phyloP scores from a whole-genome alignment of 2,329 filamentous ascomycete species.

The Pezicula carpinea region DNA sequence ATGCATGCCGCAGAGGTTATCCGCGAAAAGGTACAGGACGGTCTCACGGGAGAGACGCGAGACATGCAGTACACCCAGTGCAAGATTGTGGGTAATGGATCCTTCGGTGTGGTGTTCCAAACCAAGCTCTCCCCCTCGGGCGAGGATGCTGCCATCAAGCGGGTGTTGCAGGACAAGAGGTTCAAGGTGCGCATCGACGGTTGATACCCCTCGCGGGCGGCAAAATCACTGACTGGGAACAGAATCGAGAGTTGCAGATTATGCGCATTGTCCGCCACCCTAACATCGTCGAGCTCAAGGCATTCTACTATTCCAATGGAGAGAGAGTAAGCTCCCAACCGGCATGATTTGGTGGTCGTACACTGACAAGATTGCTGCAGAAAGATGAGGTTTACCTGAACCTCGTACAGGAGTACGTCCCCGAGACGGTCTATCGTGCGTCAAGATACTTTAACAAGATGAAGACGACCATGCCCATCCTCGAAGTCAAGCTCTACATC shows the following conservation, averaged over 20 bases:
- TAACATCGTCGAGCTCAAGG: constrained; percentile 98
- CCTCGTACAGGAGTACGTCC: constrained; percentile 94
- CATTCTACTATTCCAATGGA: constrained; percentile 99
- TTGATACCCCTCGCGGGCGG: neutral
- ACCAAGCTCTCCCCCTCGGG: constrained; percentile 97
- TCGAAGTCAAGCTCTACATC: constrained; percentile 99
- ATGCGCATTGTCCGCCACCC: constrained; percentile 99
- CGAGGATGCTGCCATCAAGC: constrained; percentile 98
- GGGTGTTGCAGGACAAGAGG: constrained; percentile 96
- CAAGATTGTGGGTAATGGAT: constrained; percentile 99
- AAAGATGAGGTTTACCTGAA: constrained; percentile 99
- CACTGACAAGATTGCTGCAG: constrained; percentile 38
- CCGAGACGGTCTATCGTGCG: constrained; percentile 95
- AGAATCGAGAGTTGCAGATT: constrained; percentile 99
- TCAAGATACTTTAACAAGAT: constrained; percentile 99
- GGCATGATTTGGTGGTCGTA: neutral
- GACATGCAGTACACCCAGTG: constrained; percentile 98
- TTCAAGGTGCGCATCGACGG: constrained; percentile 74
- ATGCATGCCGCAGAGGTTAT: constrained; percentile 71
- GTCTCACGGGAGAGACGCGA: constrained; percentile 90
- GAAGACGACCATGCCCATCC: constrained; percentile 98
- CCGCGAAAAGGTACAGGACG: constrained; percentile 98
- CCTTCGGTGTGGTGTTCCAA: constrained; percentile 98
- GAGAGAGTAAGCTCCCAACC: constrained; percentile 71
- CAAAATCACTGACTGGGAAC: constrained; percentile 28